Percentiles rank a stretch among this genome's conserved stretches.
These are phyloP conservation scores for Kwoniella europaea DNA, from an alignment of 768 basidiomycete genomes.

Conservation along the genomic window DNA sequence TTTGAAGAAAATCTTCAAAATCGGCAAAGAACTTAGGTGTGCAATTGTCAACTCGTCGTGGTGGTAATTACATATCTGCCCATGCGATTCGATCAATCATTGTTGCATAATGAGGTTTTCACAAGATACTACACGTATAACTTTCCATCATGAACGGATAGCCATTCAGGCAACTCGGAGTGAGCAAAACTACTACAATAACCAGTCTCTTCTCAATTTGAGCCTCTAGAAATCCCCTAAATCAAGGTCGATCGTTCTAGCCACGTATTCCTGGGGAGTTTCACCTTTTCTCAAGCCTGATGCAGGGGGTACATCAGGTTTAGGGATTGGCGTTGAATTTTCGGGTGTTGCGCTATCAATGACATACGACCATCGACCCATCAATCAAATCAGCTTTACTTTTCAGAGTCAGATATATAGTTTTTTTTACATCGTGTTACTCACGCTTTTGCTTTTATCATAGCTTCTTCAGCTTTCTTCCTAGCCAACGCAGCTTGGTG, in stretches of 20 bases:
- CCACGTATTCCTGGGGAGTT: slow-evolving; percentile 48
- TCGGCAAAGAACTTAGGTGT: no score
- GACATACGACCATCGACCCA: background rate
- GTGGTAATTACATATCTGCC: no score
- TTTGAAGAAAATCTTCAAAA: no score
- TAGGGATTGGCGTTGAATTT: slow-evolving; percentile 19
- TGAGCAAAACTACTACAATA: no score
- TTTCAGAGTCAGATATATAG: no score
- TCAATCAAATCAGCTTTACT: background rate
- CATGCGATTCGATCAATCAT: no score
- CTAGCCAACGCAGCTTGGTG: slow-evolving; percentile 62
- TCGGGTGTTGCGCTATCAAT: background rate
- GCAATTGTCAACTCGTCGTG: no score
- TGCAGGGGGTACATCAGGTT: slow-evolving; percentile 30
- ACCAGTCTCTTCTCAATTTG: no score
- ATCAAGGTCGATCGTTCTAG: slow-evolving; percentile 54
- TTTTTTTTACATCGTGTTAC: slow-evolving; percentile 3
- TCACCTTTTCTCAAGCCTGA: slow-evolving; percentile 42
- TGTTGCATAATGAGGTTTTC: no score
- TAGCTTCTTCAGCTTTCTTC: slow-evolving; percentile 74
- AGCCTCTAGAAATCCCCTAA: slow-evolving; percentile 53
- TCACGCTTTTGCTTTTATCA: slow-evolving; percentile 67
- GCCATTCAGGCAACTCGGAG: no score
- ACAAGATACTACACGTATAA: no score
- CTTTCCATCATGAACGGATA: no score